Evolutionary conservation across 768 basidiomycete genomes (phyloP), one percentile per base, ranked within the genome.

Genomic region (Pulveroboletus sp.): DNA sequence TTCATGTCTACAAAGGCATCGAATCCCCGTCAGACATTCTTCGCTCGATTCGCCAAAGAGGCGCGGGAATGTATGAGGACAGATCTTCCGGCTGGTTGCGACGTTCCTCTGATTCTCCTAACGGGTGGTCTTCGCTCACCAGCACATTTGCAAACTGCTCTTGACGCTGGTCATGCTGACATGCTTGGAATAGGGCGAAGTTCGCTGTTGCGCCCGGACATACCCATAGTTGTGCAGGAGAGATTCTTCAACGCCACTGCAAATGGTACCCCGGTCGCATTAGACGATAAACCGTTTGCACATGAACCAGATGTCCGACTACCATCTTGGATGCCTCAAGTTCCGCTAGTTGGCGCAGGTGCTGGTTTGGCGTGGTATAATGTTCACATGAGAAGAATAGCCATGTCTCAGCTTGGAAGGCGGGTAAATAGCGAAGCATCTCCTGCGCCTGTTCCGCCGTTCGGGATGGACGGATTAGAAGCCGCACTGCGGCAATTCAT

Each of bases 101-200:
- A 59, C 8, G 59, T 65, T 3, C 89, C 91, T 1, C 71, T 86
- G 7, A 73, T 93, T 55, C 71, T 93, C 24, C 77, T 94, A 23
- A 93, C 92, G 0, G 92, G 92, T 24, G 90, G 89, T 20, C 76
- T 95, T 34, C 72, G 76, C 20, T 80, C 83, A 0, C 78, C 80
- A 14, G 67, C 74, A 1, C 74, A 80, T 26, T 71, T 93, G 32
- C 65, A 73, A 11, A 63, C 69, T 14, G 86, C 79, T 1, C 73
- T 91, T 14, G 54, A 61, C 0, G 68, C 76, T 9, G 68, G 67
- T 6, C 80, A 90, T 50, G 79, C 89, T 0, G 77, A 94, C 63
- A 72, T 93, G 20, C 71, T 92, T 27, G 93, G 93, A 0, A 72
- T 94, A 16, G 93, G 82, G 6, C 75, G 93, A 47, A 73, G 74